These are phyloP conservation scores for Arthromyces matolae DNA, from an alignment of 768 basidiomycete genomes.

Conservation along the genomic window DNA sequence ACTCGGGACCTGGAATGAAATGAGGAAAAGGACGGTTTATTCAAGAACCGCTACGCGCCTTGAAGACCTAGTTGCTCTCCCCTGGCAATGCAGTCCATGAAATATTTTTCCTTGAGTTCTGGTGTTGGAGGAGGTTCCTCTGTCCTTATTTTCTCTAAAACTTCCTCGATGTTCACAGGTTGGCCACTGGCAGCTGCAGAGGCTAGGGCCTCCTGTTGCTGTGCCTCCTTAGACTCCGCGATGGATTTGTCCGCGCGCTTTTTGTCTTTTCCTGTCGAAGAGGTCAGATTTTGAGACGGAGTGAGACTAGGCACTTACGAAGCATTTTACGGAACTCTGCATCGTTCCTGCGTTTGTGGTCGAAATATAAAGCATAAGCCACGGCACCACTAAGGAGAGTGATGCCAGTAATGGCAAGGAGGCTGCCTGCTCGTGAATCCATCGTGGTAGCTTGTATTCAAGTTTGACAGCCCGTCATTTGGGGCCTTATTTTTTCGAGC, in stretches of 20 bases:
- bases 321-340: constrained; percentile 83
- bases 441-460: constrained; percentile 25
- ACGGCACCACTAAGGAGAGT: constrained; percentile 56
- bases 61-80: constrained; percentile 80
- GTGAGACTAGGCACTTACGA: constrained; percentile 49
- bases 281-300: constrained; percentile 12
- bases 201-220: constrained; percentile 16
- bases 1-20: constrained; percentile 59
- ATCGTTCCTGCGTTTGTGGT: constrained; percentile 90
- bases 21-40: neutral
- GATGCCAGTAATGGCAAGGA: constrained; percentile 44
- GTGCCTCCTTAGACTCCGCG: constrained; percentile 40
- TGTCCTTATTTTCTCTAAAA: constrained; percentile 59
- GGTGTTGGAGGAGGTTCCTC: constrained; percentile 68
- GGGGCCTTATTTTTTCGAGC: constrained; percentile 11
- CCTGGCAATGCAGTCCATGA: constrained; percentile 83
- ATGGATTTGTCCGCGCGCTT: constrained; percentile 77
- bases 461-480: constrained; percentile 4
- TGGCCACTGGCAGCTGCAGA: constrained; percentile 27
- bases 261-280: constrained; percentile 79
- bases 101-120: constrained; percentile 83
- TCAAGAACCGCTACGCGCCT: constrained; percentile 47
- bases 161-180: constrained; percentile 57
- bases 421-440: constrained; percentile 35
- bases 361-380: constrained; percentile 91